These are phyloP conservation scores for Monosporozyma aquatica DNA, from an alignment of 805 yeast genomes.

Conservation along the genomic window DNA sequence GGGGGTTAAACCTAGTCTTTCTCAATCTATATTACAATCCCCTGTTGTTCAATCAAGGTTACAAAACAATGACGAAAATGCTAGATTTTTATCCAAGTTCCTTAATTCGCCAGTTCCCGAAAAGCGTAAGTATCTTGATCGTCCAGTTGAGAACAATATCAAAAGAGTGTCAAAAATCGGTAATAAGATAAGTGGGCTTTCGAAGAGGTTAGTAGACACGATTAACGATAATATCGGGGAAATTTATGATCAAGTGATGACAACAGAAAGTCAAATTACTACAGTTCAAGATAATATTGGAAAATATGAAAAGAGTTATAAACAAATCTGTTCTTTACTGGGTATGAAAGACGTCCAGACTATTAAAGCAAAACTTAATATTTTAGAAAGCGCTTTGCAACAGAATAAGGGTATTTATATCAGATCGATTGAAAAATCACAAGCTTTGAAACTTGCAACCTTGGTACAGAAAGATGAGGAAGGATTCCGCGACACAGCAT, in stretches of 20 bases:
- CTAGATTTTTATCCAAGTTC: background rate
- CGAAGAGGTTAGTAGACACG: conserved; percentile 2
- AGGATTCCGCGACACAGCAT: conserved; percentile 6
- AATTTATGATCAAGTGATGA: background rate
- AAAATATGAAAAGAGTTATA: background rate
- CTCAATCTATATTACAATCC: conserved; percentile 15
- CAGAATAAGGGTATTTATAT: conserved; percentile 2
- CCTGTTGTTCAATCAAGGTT: conserved; percentile 9
- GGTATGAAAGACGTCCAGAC: background rate
- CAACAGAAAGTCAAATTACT: background rate
- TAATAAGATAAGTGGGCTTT: background rate
- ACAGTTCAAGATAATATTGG: background rate
- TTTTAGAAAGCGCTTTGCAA: background rate
- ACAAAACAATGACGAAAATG: background rate
- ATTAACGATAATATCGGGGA: conserved; percentile 4
- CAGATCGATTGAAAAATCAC: conserved; percentile 48
- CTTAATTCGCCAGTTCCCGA: conserved; percentile 3
- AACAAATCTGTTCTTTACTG: background rate
- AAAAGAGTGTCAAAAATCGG: conserved; percentile 1
- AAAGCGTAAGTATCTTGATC: background rate
- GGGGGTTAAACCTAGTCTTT: conserved; percentile 8
- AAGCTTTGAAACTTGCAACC: conserved; percentile 51
- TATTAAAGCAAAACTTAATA: background rate
- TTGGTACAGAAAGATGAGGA: conserved; percentile 48
- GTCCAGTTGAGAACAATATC: background rate